Conservation (phyloP, 192 early-diverging fungal genomes). For the Gonapodya sp. region DNA sequence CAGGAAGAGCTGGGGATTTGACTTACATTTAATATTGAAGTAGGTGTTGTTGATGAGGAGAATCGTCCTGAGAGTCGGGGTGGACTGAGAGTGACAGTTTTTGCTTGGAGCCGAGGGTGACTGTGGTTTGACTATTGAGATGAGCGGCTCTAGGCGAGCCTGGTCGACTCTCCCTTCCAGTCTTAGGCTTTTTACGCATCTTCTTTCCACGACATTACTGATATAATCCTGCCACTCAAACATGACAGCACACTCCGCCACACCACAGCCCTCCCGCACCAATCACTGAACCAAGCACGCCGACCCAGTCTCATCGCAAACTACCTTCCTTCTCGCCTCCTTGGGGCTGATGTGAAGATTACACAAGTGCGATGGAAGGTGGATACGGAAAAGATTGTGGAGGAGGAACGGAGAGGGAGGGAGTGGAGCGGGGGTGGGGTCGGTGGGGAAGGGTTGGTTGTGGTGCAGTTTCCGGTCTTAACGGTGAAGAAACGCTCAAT, state of each 20-base stretch:
- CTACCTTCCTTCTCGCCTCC: not conserved
- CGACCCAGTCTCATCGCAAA: not conserved
- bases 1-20: not conserved
- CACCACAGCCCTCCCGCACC: not conserved
- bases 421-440: not conserved
- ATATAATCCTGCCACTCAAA: not conserved
- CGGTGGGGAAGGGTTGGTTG: not conserved
- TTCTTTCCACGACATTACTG: not conserved
- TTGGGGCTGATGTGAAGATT: not conserved
- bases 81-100: not conserved
- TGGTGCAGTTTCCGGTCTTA: not conserved
- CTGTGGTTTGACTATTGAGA: no score
- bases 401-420: not conserved
- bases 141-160: no score
- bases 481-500: not conserved
- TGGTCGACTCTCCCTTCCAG: no score
- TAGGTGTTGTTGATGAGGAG: not conserved
- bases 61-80: not conserved
- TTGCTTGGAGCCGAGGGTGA: no score
- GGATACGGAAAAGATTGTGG: not conserved
- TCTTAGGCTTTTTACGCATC: not conserved
- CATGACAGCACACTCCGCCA: not conserved
- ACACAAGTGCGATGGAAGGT: not conserved
- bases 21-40: not conserved
- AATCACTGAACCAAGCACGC: not conserved